Conservation (phyloP, 202 grass and related monocot genomes). For the Setaria italica region DNA sequence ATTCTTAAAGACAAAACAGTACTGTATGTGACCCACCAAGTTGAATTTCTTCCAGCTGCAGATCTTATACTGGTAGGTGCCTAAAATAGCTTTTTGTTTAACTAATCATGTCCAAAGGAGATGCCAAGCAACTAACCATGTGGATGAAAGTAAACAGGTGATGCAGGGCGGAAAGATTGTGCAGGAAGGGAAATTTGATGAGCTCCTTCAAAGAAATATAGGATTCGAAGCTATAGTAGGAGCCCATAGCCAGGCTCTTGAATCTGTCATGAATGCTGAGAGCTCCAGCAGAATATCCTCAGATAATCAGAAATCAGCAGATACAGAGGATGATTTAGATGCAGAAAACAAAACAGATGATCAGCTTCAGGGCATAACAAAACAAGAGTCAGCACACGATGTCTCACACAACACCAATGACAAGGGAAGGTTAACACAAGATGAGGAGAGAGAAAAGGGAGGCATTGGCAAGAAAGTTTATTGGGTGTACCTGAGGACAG, state of each 20-base stretch:
- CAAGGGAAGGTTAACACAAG: conserved; percentile 87
- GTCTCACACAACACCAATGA: conserved; percentile 61
- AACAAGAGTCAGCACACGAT: conserved; percentile 80
- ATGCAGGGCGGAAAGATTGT: conserved; percentile 85
- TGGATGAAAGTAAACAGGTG: conserved; percentile 65
- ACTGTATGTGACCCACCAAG: conserved; percentile 95
- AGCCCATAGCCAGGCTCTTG: conserved; percentile 88
- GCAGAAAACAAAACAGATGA: conserved; percentile 49
- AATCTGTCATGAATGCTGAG: conserved; percentile 81
- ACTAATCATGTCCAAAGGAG: not conserved
- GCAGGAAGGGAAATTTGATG: conserved; percentile 83
- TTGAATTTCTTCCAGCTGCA: conserved; percentile 93
- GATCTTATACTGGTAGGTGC: conserved; percentile 85
- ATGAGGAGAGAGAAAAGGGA: conserved; percentile 92
- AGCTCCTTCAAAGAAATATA: conserved; percentile 83
- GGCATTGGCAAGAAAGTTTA: conserved; percentile 87
- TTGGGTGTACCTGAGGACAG: conserved; percentile 79
- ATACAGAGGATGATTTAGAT: conserved; percentile 49
- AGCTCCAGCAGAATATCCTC: conserved; percentile 74
- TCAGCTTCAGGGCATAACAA: conserved; percentile 69
- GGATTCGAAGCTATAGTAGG: conserved; percentile 91
- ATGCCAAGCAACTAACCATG: conserved; percentile 40
- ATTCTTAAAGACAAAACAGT: conserved; percentile 89
- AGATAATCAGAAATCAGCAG: conserved; percentile 39
- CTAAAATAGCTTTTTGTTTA: not conserved